Conservation (phyloP, 2,329 filamentous ascomycete species). For the Colletotrichum simmondsii region DNA sequence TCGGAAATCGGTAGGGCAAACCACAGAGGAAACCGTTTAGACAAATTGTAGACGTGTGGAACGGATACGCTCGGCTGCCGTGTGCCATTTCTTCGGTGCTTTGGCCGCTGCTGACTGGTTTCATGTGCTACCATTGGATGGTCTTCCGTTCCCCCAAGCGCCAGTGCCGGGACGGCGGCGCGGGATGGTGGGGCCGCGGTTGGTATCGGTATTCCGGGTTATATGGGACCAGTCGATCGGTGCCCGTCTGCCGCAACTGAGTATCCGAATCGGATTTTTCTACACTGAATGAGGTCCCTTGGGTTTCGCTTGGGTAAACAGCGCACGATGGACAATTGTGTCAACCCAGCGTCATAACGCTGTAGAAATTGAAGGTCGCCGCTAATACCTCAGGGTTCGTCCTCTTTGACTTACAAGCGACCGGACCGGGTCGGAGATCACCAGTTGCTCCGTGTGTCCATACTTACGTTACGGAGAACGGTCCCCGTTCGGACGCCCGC, state of each 20-base stretch:
- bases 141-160: neutral
- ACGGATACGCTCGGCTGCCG: neutral
- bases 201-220: neutral
- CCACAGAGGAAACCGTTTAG: neutral
- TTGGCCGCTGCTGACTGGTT: neutral
- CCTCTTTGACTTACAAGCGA: neutral
- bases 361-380: neutral
- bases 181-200: neutral
- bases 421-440: neutral
- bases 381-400: neutral
- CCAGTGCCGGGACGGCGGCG: neutral
- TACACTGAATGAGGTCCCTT: neutral
- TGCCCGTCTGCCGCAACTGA: neutral
- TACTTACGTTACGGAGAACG: neutral
- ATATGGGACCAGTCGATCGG: neutral
- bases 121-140: conserved; percentile 1
- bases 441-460: conserved; percentile 19
- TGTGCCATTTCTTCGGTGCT: neutral
- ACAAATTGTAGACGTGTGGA: neutral
- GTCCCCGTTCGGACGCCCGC: conserved; percentile 18
- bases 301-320: neutral
- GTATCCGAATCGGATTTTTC: neutral
- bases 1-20: neutral
- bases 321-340: neutral
- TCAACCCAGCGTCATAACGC: neutral